Evolutionary conservation across 2,329 filamentous ascomycete genomes (phyloP).

Genomic region (Aspergillus ochraceoroseus): DNA sequence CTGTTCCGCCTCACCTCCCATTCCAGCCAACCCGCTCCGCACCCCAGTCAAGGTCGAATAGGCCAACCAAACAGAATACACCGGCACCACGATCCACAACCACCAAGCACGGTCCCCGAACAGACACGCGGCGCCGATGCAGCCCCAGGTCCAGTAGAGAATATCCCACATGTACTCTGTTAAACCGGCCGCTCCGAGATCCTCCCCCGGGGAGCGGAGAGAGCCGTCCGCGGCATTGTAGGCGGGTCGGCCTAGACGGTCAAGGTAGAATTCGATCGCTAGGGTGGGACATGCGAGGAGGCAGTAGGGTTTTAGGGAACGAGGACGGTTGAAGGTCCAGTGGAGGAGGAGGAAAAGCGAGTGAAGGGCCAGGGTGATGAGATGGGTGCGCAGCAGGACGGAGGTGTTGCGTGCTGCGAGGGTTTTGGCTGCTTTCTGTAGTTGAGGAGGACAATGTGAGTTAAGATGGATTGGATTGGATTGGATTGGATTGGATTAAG

Average conservation of each 20-base stretch:
- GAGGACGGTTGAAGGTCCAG: conserved; percentile 58
- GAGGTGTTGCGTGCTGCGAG: conserved; percentile 73
- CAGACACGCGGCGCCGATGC: conserved; percentile 64
- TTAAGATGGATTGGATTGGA: neutral
- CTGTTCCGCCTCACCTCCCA: conserved; percentile 31
- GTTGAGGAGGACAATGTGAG: conserved; percentile 20
- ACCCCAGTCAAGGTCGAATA: conserved; percentile 47
- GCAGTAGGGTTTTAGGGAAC: conserved; percentile 62
- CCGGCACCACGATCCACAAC: conserved; percentile 51
- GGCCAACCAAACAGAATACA: conserved; percentile 46
- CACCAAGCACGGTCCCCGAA: conserved; percentile 78
- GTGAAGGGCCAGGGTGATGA: conserved; percentile 69
- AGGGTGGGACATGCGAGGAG: conserved; percentile 70
- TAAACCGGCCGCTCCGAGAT: conserved; percentile 78
- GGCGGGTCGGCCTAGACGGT: conserved; percentile 73
- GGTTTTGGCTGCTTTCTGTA: conserved; percentile 50
- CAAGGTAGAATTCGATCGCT: conserved; percentile 77
- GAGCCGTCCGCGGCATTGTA: conserved; percentile 60
- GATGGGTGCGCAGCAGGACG: conserved; percentile 74
- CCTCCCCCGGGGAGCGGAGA: conserved; percentile 76
- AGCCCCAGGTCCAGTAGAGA: conserved; percentile 88
- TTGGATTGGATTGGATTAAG: neutral
- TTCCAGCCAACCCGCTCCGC: conserved; percentile 42
- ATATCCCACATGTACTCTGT: conserved; percentile 99
- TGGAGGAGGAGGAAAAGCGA: conserved; percentile 67